Conservation (phyloP, 2,329 filamentous ascomycete species). For the Venturia aucupariae region DNA sequence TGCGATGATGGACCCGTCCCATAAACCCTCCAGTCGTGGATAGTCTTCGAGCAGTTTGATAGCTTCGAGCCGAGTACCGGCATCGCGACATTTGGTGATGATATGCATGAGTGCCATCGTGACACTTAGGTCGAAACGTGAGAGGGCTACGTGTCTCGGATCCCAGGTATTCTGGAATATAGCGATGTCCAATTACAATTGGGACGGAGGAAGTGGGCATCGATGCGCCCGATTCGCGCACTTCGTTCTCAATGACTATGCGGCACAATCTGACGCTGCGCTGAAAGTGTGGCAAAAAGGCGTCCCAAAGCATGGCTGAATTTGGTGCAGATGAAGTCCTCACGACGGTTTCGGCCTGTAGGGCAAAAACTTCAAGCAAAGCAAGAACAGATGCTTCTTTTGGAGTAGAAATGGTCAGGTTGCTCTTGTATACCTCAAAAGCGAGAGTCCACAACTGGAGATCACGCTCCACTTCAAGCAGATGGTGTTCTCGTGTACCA, state of each 20-base stretch:
- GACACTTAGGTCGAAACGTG: slow-evolving; percentile 25
- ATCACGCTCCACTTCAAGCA: background rate
- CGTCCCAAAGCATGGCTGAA: background rate
- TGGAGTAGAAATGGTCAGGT: background rate
- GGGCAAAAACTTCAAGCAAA: background rate
- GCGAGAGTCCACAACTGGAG: background rate
- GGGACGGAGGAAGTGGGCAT: background rate
- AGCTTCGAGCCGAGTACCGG: slow-evolving; percentile 4
- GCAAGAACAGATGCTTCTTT: background rate
- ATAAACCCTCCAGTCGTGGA: slow-evolving; percentile 10
- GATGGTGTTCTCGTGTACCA: background rate
- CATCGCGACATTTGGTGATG: slow-evolving; percentile 18
- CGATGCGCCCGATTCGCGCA: background rate
- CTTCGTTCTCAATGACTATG: slow-evolving; percentile 7
- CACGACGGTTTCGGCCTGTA: background rate
- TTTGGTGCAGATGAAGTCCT: background rate
- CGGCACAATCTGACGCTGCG: slow-evolving; percentile 3
- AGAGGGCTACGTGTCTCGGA: background rate
- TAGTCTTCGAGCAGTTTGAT: slow-evolving; percentile 7
- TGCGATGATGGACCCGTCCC: slow-evolving; percentile 11
- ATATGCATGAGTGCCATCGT: slow-evolving; percentile 22
- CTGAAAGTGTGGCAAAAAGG: background rate
- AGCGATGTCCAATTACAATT: background rate
- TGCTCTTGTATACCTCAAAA: background rate
- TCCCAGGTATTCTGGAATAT: background rate